These are phyloP conservation scores for Colletotrichum somersetense DNA, from an alignment of 2,329 filamentous ascomycete genomes.

Conservation along the genomic window DNA sequence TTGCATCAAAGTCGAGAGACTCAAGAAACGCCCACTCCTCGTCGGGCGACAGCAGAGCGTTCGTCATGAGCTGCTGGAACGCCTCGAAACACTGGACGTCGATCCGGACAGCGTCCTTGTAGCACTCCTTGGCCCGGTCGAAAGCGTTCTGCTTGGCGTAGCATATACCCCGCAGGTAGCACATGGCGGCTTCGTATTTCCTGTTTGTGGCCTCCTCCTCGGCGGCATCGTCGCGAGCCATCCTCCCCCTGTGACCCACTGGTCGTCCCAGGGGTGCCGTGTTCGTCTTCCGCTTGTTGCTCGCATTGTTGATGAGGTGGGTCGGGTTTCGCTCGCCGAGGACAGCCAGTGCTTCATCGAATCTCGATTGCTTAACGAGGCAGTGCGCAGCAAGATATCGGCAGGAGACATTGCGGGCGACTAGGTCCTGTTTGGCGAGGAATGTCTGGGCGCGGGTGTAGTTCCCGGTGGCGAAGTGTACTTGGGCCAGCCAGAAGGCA, in stretches of 20 bases:
- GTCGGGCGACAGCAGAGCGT: slow-evolving; percentile 88
- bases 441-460: slow-evolving; percentile 92
- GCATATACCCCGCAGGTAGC: slow-evolving; percentile 91
- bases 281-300: slow-evolving; percentile 78
- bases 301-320: slow-evolving; percentile 79
- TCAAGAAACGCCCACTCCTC: slow-evolving; percentile 93
- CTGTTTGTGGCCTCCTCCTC: slow-evolving; percentile 80
- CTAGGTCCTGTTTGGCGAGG: slow-evolving; percentile 85
- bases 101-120: slow-evolving; percentile 96
- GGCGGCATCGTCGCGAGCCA: slow-evolving; percentile 53
- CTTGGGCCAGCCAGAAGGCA: slow-evolving; percentile 97
- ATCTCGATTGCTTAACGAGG: slow-evolving; percentile 90
- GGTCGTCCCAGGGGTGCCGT: slow-evolving; percentile 61
- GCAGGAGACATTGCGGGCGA: slow-evolving; percentile 85
- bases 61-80: slow-evolving; percentile 97
- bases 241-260: slow-evolving; percentile 49
- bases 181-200: slow-evolving; percentile 96
- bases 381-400: slow-evolving; percentile 95
- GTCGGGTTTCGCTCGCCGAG: slow-evolving; percentile 95
- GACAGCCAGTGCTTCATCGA: slow-evolving; percentile 86
- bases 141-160: slow-evolving; percentile 98
- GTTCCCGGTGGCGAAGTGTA: slow-evolving; percentile 95
- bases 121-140: slow-evolving; percentile 96
- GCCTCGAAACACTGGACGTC: slow-evolving; percentile 99
- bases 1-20: slow-evolving; percentile 89